phyloP scores from a whole-genome alignment of 1,139 yeast genomes.

The Suhomyces yuchorum region DNA sequence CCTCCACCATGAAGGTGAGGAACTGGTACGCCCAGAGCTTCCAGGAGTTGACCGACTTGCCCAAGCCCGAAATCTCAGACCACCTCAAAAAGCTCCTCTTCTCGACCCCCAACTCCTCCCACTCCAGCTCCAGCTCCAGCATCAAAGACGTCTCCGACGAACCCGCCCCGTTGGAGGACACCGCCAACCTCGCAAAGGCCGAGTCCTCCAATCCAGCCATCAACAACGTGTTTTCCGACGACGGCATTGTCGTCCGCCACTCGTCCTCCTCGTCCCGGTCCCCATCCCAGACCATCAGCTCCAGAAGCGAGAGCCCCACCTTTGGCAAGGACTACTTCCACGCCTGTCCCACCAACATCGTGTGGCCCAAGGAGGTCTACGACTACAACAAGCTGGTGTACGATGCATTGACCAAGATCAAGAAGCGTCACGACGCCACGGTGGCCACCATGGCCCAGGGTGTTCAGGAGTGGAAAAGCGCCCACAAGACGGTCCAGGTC shows the following conservation, averaged over 20 bases:
- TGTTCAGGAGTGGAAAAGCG: conserved; percentile 82
- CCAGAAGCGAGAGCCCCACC: conserved; percentile 31
- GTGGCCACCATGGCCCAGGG: conserved; percentile 94
- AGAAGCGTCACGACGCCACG: conserved; percentile 87
- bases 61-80: conserved; percentile 49
- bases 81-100: conserved; percentile 40
- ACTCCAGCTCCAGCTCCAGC: background rate
- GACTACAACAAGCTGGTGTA: conserved; percentile 71
- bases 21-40: conserved; percentile 93
- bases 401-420: conserved; percentile 68
- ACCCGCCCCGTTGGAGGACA: conserved; percentile 17
- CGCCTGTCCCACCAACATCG: conserved; percentile 51
- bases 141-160: conserved; percentile 10
- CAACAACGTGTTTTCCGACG: conserved; percentile 48
- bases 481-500: conserved; percentile 48
- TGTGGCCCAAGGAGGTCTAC: conserved; percentile 76
- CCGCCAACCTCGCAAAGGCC: conserved; percentile 32
- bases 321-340: conserved; percentile 62
- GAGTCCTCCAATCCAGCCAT: conserved; percentile 44
- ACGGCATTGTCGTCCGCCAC: conserved; percentile 51
- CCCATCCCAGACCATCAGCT: conserved; percentile 2
- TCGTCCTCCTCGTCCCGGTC: conserved; percentile 13
- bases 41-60: conserved; percentile 69
- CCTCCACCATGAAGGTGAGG: conserved; percentile 73
- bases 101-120: conserved; percentile 8